These are phyloP conservation scores for Plantago lanceolata DNA, from an alignment of 305 asterid species.

Conservation along the genomic window DNA sequence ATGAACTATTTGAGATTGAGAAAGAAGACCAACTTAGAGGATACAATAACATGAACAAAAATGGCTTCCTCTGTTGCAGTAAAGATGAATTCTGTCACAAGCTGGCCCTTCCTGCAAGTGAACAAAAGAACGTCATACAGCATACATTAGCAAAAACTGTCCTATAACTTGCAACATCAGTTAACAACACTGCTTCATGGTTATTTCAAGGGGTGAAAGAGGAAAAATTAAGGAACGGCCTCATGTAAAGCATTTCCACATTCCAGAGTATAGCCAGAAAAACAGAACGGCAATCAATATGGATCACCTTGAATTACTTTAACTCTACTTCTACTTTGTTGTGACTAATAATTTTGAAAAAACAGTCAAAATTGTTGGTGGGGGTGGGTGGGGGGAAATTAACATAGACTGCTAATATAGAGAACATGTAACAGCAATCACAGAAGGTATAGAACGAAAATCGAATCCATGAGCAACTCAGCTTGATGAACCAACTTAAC, in stretches of 20 bases:
- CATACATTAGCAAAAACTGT: slow-evolving; percentile 12
- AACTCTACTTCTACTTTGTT: neutral
- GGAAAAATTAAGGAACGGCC: slow-evolving; percentile 11
- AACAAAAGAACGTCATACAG: slow-evolving; percentile 28
- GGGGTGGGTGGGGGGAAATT: too few relatives aligned
- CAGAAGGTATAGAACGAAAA: too few relatives aligned
- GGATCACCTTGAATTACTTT: neutral
- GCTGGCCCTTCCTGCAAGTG: slow-evolving; percentile 86
- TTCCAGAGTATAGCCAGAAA: neutral
- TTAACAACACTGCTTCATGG: neutral
- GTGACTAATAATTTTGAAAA: too few relatives aligned
- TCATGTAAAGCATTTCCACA: neutral
- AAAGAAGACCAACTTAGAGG: slow-evolving; percentile 65
- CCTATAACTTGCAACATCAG: slow-evolving; percentile 8
- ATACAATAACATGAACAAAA: slow-evolving; percentile 82
- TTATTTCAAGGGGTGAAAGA: slow-evolving; percentile 17
- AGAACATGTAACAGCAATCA: too few relatives aligned
- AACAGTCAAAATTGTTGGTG: too few relatives aligned
- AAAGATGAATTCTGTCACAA: slow-evolving; percentile 89
- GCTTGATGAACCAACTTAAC: too few relatives aligned
- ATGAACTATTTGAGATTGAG: slow-evolving; percentile 20
- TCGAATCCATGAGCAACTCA: too few relatives aligned
- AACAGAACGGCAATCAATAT: neutral
- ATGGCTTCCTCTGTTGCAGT: slow-evolving; percentile 90
- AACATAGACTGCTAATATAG: too few relatives aligned